phyloP scores from a whole-genome alignment of 2,329 filamentous ascomycete genomes.

The Scortechinia acanthostroma region DNA sequence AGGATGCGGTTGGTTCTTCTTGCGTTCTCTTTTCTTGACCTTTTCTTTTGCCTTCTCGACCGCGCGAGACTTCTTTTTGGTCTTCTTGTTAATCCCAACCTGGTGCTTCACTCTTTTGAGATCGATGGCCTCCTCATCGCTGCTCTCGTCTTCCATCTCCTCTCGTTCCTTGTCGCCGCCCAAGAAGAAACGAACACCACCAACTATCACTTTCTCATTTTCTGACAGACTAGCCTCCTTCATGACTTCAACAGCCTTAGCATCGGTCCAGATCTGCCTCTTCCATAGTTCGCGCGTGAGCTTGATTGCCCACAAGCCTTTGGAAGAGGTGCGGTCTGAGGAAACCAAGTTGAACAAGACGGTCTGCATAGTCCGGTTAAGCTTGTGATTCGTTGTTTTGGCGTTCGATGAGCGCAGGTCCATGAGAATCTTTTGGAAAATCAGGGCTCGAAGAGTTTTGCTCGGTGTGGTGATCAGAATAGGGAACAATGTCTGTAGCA shows the following conservation, averaged over 20 bases:
- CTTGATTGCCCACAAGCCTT: constrained; percentile 92
- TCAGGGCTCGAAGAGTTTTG: constrained; percentile 75
- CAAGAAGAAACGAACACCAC: constrained; percentile 87
- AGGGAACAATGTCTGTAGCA: constrained; percentile 88
- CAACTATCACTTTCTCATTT: constrained; percentile 85
- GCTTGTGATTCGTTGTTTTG: constrained; percentile 80
- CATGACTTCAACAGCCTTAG: constrained; percentile 95
- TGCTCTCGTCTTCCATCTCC: constrained; percentile 82
- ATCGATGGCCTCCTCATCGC: constrained; percentile 73
- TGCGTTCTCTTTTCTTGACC: constrained; percentile 75
- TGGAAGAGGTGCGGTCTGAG: constrained; percentile 75
- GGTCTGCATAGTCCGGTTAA: constrained; percentile 89
- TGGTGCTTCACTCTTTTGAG: constrained; percentile 78
- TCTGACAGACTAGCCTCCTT: constrained; percentile 83
- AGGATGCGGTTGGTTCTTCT: constrained; percentile 79
- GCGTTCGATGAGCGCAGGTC: constrained; percentile 83
- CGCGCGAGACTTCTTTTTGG: constrained; percentile 74
- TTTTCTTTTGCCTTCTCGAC: constrained; percentile 77
- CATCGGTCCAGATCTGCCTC: constrained; percentile 89
- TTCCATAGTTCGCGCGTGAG: constrained; percentile 94
- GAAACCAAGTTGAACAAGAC: constrained; percentile 87
- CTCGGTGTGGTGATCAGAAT: constrained; percentile 86
- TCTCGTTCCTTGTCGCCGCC: constrained; percentile 94
- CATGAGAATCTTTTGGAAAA: constrained; percentile 83
- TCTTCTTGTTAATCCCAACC: constrained; percentile 91